These are phyloP conservation scores for Colletotrichum tanaceti DNA, from an alignment of 2,329 filamentous ascomycete species.

Conservation along the genomic window DNA sequence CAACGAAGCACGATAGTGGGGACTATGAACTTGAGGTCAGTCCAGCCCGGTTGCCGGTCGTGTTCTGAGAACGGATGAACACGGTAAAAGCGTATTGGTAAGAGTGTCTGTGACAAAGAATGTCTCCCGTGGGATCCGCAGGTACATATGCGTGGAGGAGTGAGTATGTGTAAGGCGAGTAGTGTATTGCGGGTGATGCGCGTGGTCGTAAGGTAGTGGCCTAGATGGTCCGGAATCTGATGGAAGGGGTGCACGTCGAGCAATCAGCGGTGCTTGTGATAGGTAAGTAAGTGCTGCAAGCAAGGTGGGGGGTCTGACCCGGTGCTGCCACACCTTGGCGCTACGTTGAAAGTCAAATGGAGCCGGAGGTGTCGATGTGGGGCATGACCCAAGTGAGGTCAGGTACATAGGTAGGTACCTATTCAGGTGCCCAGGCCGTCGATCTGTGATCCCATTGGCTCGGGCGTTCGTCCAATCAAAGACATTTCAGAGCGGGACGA, in stretches of 20 bases:
- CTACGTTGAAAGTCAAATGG: conserved; percentile 30
- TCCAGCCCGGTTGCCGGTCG: conserved; percentile 25
- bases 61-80: neutral
- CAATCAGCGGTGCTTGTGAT: conserved; percentile 23
- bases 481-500: neutral
- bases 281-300: neutral
- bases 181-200: conserved; percentile 29
- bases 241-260: conserved; percentile 31
- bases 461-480: conserved; percentile 15
- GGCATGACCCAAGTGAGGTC: conserved; percentile 26
- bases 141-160: conserved; percentile 13
- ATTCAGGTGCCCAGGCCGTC: conserved; percentile 3
- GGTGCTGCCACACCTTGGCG: conserved; percentile 17
- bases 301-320: conserved; percentile 32
- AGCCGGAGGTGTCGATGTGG: conserved; percentile 26
- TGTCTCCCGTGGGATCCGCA: conserved; percentile 26
- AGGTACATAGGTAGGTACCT: too few species aligned
- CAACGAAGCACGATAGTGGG: conserved; percentile 36
- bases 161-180: conserved; percentile 27
- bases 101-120: conserved; percentile 30
- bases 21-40: conserved; percentile 23
- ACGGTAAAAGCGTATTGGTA: conserved; percentile 22
- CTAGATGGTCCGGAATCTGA: conserved; percentile 31
- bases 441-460: conserved; percentile 32
- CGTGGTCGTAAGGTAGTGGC: conserved; percentile 9